Percentiles rank a stretch among this genome's conserved stretches.
phyloP scores from a whole-genome alignment of 1,139 yeast genomes.

The Pichia sp. region DNA sequence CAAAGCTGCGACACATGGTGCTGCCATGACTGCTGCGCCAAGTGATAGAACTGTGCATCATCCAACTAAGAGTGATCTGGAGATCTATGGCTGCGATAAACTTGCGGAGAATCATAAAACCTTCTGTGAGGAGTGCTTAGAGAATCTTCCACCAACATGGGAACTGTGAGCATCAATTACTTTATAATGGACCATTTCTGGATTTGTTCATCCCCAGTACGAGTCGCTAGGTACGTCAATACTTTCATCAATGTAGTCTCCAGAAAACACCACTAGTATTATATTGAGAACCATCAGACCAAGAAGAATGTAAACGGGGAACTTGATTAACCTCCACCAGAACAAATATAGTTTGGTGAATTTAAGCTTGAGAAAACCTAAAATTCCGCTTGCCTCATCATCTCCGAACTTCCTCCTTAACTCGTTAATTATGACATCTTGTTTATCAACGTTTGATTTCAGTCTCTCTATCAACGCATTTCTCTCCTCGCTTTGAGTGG shows the following conservation, averaged over 20 bases:
- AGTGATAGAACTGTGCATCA: neutral
- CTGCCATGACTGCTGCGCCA: neutral
- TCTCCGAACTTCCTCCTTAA: conserved; percentile 15
- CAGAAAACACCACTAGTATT: neutral
- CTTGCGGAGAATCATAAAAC: conserved; percentile 12
- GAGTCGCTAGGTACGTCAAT: conserved; percentile 1
- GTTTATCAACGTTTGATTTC: conserved; percentile 13
- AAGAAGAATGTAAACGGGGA: conserved; percentile 2
- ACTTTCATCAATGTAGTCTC: neutral
- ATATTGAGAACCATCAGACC: neutral
- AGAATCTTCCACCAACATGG: conserved; percentile 23
- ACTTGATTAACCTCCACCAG: neutral
- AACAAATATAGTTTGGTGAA: neutral
- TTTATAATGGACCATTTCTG: neutral
- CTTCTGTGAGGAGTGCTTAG: conserved; percentile 23
- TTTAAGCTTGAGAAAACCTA: conserved; percentile 1
- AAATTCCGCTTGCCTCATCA: neutral
- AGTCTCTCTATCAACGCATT: conserved; percentile 6
- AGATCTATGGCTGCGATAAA: conserved; percentile 11
- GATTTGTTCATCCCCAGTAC: conserved; percentile 3
- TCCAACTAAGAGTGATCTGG: conserved; percentile 6
- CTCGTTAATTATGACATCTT: conserved; percentile 17
- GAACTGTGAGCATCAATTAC: conserved; percentile 15
- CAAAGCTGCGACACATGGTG: neutral
- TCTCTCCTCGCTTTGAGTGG: neutral